A percentile compares a stretch with the other conserved stretches of the same genome.
phyloP scores from a whole-genome alignment of 2,329 filamentous ascomycete genomes.

The Hirsutella minnesotensis region DNA sequence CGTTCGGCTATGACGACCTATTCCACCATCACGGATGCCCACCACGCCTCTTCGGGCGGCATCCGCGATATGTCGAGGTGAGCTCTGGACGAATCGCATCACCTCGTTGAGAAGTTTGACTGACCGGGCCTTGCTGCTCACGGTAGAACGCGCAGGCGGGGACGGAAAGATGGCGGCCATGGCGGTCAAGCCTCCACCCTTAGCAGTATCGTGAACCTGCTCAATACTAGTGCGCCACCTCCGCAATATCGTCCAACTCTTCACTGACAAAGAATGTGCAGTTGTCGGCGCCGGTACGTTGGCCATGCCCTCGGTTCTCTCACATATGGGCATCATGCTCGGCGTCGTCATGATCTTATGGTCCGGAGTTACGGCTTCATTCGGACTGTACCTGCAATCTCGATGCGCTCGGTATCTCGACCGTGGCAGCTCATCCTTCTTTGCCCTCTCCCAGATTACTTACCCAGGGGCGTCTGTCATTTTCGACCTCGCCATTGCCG shows the following conservation, averaged over 20 bases:
- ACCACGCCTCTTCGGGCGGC: slow-evolving; percentile 22
- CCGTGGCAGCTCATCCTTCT: slow-evolving; percentile 79
- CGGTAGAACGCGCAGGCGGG: slow-evolving; percentile 43
- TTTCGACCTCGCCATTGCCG: slow-evolving; percentile 89
- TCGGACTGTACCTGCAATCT: slow-evolving; percentile 89
- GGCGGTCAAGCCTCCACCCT: slow-evolving; percentile 72
- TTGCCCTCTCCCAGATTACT: slow-evolving; percentile 91
- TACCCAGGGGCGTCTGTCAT: slow-evolving; percentile 93
- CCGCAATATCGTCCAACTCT: slow-evolving; percentile 2
- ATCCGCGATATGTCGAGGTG: slow-evolving; percentile 39
- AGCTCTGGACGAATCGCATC: slow-evolving; percentile 1
- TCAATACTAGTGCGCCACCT: slow-evolving; percentile 72
- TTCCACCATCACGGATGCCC: slow-evolving; percentile 38
- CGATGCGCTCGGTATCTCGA: slow-evolving; percentile 90
- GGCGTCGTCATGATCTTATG: slow-evolving; percentile 79
- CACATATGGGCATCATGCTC: slow-evolving; percentile 85
- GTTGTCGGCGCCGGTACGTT: slow-evolving; percentile 90
- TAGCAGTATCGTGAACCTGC: slow-evolving; percentile 86
- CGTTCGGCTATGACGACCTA: slow-evolving; percentile 40
- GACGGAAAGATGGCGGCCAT: slow-evolving; percentile 57
- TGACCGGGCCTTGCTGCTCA: slow-evolving; percentile 1
- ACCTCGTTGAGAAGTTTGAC: not conserved
- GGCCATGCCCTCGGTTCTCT: slow-evolving; percentile 89
- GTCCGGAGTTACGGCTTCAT: slow-evolving; percentile 79
- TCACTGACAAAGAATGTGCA: slow-evolving; percentile 24